These are phyloP conservation scores for Coriolopsis trogii DNA, from an alignment of 1,284 basidiomycete genomes.

Conservation along the genomic window DNA sequence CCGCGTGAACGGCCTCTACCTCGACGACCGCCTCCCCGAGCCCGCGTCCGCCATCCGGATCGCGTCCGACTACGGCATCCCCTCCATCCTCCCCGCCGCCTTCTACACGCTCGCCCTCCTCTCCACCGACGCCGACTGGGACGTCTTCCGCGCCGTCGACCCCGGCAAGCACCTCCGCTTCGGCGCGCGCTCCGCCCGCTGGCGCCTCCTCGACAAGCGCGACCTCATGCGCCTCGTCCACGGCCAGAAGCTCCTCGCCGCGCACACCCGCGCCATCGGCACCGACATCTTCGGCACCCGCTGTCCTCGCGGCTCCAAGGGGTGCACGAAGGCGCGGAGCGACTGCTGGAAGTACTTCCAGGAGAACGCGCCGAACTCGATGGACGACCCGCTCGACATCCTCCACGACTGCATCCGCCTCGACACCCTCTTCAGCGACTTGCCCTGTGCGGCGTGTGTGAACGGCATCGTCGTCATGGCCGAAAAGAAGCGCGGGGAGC, in stretches of 20 bases:
- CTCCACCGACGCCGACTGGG: constrained; percentile 38
- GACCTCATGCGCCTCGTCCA: constrained; percentile 37
- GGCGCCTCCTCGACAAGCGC: constrained; percentile 34
- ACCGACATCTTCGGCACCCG: constrained; percentile 34
- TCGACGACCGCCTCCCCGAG: constrained; percentile 38
- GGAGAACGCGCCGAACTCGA: constrained; percentile 37
- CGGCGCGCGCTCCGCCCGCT: constrained; percentile 36
- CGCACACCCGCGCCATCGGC: constrained; percentile 34
- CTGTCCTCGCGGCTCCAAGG: constrained; percentile 31
- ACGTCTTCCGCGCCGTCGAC: constrained; percentile 32
- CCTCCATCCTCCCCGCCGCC: constrained; percentile 37
- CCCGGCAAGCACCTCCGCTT: constrained; percentile 35
- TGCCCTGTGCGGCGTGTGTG: constrained; percentile 34
- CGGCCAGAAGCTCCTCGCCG: constrained; percentile 36
- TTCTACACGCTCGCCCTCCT: constrained; percentile 38
- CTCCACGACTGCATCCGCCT: constrained; percentile 35
- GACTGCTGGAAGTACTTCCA: constrained; percentile 40
- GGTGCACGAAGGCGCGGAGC: constrained; percentile 32
- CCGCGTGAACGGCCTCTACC: constrained; percentile 35
- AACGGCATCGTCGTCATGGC: constrained; percentile 31
- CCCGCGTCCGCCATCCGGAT: constrained; percentile 37
- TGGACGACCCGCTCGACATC: constrained; percentile 38
- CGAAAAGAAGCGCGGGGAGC: constrained; percentile 36
- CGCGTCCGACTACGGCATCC: constrained; percentile 35
- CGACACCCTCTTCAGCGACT: constrained; percentile 32